Evolutionary conservation across 73 alveolate species (phyloP), one percentile per base, ranked within the genome.

Genomic region (Stentor coeruleus): DNA sequence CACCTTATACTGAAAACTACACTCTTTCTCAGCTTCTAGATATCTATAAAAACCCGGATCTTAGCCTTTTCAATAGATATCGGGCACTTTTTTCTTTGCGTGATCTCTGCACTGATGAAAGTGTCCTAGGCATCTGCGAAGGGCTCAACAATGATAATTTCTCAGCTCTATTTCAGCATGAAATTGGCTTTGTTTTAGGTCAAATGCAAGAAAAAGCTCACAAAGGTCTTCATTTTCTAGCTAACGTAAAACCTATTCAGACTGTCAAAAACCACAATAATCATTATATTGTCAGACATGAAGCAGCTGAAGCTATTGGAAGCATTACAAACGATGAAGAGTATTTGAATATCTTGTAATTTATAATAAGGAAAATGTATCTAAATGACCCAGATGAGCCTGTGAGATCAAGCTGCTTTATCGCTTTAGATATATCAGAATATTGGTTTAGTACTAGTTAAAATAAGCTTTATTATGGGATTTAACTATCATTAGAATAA

Each of bases 61-160:
- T 74, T 6, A 82, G 84, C 14, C 81, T 90, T 1, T 90, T 87
- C 73, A 84, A 84, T 41, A 76, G 96, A 77, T 90, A 90, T 77
- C 58, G 93, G 73, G 93, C 93, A 26, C 74, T 90, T 74, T 90
- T 90, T 74, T 83, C 93, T 33, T 82, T 90, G n/a, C 82, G 96
- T 59, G 93, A 90, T 42, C 59, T 87, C 3, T 81, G 75, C 55
- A 84, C 89, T 30, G 93, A 87, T n/a, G 89, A 86, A 41, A 90
- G 91, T 15, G 85, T 86, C 20, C 3, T 77, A 33, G 93, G 91
- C 3, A 83, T 90, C 40, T 88, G 91, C 42, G 58, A 73, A 38
- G 82, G 91, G 30, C 38, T 90, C 35, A 82, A 58, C 3, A 60
- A 87, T 15, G 87, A 83, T 58, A 55, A 90, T 59, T 77, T 74